Evolutionary conservation across 805 yeast genomes (phyloP).

Genomic region (Wickerhamomyces chaumierensis): DNA sequence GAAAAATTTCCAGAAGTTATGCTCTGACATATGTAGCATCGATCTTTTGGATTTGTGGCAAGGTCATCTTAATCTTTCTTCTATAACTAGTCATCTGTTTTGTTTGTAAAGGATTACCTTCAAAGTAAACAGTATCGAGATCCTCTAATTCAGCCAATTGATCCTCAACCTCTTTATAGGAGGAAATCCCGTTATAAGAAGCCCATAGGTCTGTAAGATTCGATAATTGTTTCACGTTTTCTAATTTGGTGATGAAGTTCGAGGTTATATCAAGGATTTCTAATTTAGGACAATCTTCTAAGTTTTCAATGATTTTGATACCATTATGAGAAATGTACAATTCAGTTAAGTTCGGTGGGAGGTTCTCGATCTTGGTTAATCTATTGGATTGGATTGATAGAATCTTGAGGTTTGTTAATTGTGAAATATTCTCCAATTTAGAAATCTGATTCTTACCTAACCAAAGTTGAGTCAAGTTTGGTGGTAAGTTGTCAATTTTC

Average conservation of each 20-base stretch:
- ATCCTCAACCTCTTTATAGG: slow-evolving; percentile 56
- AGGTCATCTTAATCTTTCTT: slow-evolving; percentile 62
- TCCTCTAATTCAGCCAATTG: slow-evolving; percentile 52
- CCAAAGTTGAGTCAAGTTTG: slow-evolving; percentile 70
- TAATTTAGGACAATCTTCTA: slow-evolving; percentile 59
- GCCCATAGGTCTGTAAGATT: slow-evolving; percentile 93
- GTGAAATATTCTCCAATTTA: slow-evolving; percentile 48
- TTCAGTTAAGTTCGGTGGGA: slow-evolving; percentile 73
- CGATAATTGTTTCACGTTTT: slow-evolving; percentile 50
- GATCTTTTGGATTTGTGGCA: slow-evolving; percentile 66
- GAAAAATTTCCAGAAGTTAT: no score
- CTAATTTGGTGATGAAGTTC: slow-evolving; percentile 52
- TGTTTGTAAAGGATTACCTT: slow-evolving; percentile 80
- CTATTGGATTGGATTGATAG: slow-evolving; percentile 85
- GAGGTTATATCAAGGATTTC: slow-evolving; percentile 73
- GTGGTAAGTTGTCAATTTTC: slow-evolving; percentile 44
- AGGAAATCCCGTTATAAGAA: slow-evolving; percentile 58
- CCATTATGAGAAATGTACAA: slow-evolving; percentile 83
- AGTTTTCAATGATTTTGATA: slow-evolving; percentile 60
- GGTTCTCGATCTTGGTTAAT: slow-evolving; percentile 67
- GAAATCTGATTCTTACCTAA: slow-evolving; percentile 77
- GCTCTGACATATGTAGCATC: slow-evolving; percentile 71
- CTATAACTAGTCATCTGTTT: slow-evolving; percentile 73
- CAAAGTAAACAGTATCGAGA: slow-evolving; percentile 85
- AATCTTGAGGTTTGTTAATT: slow-evolving; percentile 52